Percentiles rank a stretch among this genome's conserved stretches.
Conservation (phyloP, 805 yeast genomes). For the Sugiyamaella chiloensis region DNA sequence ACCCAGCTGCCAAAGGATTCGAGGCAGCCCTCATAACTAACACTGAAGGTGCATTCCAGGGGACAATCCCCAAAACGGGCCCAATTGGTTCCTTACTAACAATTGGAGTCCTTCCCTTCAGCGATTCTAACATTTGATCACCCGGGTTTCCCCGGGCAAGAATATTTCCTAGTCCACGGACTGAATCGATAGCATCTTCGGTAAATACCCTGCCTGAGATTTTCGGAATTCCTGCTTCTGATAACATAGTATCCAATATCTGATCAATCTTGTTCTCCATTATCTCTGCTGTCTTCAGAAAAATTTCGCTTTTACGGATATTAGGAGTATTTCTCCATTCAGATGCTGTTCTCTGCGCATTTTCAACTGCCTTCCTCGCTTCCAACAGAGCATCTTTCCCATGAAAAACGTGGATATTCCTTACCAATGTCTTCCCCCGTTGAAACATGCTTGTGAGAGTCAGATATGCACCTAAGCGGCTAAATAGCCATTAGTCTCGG, state of each 20-base stretch:
- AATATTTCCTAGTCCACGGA: conserved; percentile 73
- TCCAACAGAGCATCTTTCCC: not conserved
- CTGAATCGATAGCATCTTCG: conserved; percentile 64
- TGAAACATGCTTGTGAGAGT: not conserved
- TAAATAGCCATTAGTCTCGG: no score
- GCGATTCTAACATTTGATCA: conserved; percentile 50
- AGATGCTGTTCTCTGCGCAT: not conserved
- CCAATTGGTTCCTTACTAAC: conserved; percentile 79
- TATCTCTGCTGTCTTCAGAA: conserved; percentile 14
- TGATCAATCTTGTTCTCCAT: conserved; percentile 4
- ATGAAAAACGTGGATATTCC: not conserved
- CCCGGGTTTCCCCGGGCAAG: conserved; percentile 62
- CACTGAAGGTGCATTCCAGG: conserved; percentile 85
- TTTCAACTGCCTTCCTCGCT: not conserved
- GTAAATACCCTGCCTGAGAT: conserved; percentile 65
- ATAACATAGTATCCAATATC: conserved; percentile 37
- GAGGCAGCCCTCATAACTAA: conserved; percentile 83
- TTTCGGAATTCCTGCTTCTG: conserved; percentile 49
- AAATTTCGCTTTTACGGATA: conserved; percentile 5
- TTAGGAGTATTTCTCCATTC: conserved; percentile 4
- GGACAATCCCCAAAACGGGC: conserved; percentile 81
- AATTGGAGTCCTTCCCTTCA: conserved; percentile 58
- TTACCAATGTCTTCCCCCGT: not conserved
- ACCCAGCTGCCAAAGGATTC: conserved; percentile 81
- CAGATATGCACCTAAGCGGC: no score